phyloP scores from a whole-genome alignment of 768 basidiomycete species.

The Termitomyces titanicus region DNA sequence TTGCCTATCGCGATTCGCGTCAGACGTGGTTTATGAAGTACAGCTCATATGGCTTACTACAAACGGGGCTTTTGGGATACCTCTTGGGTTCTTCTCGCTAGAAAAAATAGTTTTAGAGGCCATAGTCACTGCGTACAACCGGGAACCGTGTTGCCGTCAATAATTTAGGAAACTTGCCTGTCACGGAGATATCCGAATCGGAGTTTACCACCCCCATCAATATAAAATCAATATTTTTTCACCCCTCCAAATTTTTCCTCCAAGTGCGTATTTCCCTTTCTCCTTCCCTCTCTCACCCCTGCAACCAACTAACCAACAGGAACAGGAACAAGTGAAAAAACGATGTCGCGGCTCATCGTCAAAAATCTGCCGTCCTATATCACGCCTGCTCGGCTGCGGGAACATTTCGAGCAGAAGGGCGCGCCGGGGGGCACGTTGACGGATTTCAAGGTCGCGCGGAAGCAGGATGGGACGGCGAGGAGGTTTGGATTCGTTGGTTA shows the following conservation, averaged over 20 bases:
- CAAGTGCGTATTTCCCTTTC: conserved; percentile 18
- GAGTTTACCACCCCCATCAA: conserved; percentile 11
- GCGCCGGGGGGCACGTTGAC: conserved; percentile 72
- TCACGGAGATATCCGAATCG: conserved; percentile 23
- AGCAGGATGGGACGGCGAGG: conserved; percentile 74
- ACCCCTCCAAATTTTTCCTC: conserved; percentile 9
- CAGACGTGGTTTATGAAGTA: background rate
- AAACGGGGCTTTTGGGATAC: conserved; percentile 94
- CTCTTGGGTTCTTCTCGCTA: conserved; percentile 69
- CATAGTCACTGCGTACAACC: conserved; percentile 10
- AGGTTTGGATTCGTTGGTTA: conserved; percentile 93
- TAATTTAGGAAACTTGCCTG: background rate
- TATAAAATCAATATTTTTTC: conserved; percentile 20
- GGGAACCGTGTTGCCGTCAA: no score
- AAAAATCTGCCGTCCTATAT: conserved; percentile 76
- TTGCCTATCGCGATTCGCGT: conserved; percentile 45
- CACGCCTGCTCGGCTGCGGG: conserved; percentile 58
- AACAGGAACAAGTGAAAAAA: no score
- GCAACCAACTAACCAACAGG: background rate
- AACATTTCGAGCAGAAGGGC: conserved; percentile 62
- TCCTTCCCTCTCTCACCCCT: background rate
- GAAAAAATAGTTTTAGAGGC: conserved; percentile 16
- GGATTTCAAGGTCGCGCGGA: conserved; percentile 78
- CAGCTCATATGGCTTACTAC: conserved; percentile 46
- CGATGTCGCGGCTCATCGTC: conserved; percentile 80